phyloP scores from a whole-genome alignment of 768 basidiomycete species.

The Lactarius akahatsu region DNA sequence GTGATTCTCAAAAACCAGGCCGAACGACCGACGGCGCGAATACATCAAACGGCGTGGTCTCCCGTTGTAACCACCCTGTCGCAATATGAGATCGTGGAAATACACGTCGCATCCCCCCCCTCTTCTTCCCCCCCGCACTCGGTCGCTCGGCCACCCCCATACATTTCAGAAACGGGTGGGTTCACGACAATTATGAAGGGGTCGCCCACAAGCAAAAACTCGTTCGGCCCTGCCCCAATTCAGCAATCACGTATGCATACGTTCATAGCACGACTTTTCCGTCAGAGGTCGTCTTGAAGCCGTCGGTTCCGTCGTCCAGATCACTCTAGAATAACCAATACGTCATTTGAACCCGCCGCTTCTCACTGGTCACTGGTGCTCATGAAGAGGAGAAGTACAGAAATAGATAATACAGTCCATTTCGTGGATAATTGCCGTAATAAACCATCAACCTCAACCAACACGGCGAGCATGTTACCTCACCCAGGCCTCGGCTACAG shows the following conservation, averaged over 20 bases:
- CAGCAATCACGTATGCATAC: neutral
- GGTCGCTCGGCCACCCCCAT: constrained; percentile 20
- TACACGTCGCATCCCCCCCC: constrained; percentile 25
- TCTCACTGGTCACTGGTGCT: too few relatives aligned
- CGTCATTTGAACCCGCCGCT: too few relatives aligned
- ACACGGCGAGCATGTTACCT: too few relatives aligned
- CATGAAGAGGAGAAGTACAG: too few relatives aligned
- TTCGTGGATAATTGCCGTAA: too few relatives aligned
- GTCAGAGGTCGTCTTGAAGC: constrained; percentile 5
- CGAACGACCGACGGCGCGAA: constrained; percentile 28
- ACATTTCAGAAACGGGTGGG: neutral
- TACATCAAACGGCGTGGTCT: constrained; percentile 33
- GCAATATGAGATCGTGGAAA: constrained; percentile 34
- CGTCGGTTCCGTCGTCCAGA: neutral
- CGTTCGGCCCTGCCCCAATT: neutral
- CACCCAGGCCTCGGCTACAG: too few relatives aligned
- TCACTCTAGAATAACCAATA: too few relatives aligned
- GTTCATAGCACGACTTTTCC: constrained; percentile 7
- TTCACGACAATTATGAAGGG: neutral
- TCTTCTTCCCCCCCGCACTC: constrained; percentile 8
- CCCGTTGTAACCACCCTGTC: constrained; percentile 29
- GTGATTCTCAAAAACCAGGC: constrained; percentile 25
- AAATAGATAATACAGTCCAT: too few relatives aligned
- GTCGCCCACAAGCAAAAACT: neutral
- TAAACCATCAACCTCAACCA: too few relatives aligned